Evolutionary conservation across 2,329 filamentous ascomycete species (phyloP).

Genomic region (Tolypocladium ovalisporum): DNA sequence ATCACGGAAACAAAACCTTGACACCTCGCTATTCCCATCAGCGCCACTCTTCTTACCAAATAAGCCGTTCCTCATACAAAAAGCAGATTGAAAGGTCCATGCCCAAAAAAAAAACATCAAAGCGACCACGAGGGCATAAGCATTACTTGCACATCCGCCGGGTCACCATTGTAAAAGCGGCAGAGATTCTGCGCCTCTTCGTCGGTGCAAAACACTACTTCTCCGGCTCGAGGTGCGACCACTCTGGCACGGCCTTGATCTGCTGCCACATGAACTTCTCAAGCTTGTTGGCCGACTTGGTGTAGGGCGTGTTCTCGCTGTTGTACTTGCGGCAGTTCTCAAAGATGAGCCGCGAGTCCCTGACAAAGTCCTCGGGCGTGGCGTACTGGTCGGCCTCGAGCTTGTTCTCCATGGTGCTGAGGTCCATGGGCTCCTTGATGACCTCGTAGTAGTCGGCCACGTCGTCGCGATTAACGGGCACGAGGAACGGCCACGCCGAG

Average conservation of each 20-base stretch:
- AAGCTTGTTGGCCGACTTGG: slow-evolving; percentile 87
- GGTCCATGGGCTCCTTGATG: slow-evolving; percentile 95
- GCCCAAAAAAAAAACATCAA: background rate
- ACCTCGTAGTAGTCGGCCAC: slow-evolving; percentile 99
- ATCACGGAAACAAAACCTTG: background rate
- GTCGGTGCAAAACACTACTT: slow-evolving; percentile 18
- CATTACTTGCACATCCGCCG: background rate
- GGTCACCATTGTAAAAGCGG: background rate
- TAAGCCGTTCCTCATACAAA: background rate
- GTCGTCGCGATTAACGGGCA: slow-evolving; percentile 89
- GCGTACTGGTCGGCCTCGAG: slow-evolving; percentile 88
- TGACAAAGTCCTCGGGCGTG: slow-evolving; percentile 84
- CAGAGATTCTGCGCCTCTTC: slow-evolving; percentile 1
- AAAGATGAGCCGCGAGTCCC: slow-evolving; percentile 80
- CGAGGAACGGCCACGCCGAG: slow-evolving; percentile 87
- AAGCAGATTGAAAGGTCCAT: background rate
- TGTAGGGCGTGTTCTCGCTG: slow-evolving; percentile 87
- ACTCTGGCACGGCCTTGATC: slow-evolving; percentile 86
- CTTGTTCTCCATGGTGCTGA: slow-evolving; percentile 90
- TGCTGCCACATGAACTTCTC: slow-evolving; percentile 94
- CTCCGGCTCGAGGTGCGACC: slow-evolving; percentile 55
- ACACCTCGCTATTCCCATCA: background rate
- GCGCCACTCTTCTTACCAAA: background rate
- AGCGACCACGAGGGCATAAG: background rate
- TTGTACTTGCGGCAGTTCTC: slow-evolving; percentile 96